These are phyloP conservation scores for Blastocystis sp. DNA, from an alignment of 352 stramenopile genomes.

Conservation along the genomic window DNA sequence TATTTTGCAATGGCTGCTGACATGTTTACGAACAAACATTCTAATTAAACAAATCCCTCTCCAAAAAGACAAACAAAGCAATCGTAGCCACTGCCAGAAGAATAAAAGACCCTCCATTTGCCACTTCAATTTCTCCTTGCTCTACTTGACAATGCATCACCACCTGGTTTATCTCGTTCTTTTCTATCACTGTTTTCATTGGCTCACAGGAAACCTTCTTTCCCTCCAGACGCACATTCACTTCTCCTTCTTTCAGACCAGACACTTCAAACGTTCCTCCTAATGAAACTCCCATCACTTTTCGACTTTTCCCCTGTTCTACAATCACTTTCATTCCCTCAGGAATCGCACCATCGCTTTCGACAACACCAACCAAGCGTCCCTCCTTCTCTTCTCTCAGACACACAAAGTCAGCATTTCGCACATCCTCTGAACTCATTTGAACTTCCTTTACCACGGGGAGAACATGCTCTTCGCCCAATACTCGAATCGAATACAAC, in stretches of 20 bases:
- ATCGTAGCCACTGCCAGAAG: conserved; percentile 67
- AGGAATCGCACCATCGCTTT: conserved; percentile 73
- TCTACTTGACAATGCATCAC: conserved; percentile 6
- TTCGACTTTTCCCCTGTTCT: conserved; percentile 27
- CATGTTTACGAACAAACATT: conserved; percentile 45
- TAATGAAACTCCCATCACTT: background rate
- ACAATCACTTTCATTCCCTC: conserved; percentile 69
- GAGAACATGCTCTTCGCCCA: background rate
- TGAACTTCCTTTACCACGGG: background rate
- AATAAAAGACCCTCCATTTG: conserved; percentile 67
- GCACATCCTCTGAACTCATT: background rate
- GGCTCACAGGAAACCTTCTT: background rate
- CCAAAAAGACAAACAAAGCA: conserved; percentile 66
- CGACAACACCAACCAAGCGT: conserved; percentile 70
- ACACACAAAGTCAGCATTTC: background rate
- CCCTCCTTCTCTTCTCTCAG: background rate
- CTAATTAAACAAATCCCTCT: conserved; percentile 64
- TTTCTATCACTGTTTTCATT: background rate
- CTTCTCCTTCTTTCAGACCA: background rate
- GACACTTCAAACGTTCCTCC: background rate
- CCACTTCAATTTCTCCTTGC: conserved; percentile 67
- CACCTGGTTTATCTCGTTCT: background rate
- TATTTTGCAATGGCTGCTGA: conserved; percentile 17
- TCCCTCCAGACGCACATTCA: background rate
- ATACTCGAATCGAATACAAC: background rate